These are phyloP conservation scores for Candida orba DNA, from an alignment of 805 yeast genomes.

Conservation along the genomic window DNA sequence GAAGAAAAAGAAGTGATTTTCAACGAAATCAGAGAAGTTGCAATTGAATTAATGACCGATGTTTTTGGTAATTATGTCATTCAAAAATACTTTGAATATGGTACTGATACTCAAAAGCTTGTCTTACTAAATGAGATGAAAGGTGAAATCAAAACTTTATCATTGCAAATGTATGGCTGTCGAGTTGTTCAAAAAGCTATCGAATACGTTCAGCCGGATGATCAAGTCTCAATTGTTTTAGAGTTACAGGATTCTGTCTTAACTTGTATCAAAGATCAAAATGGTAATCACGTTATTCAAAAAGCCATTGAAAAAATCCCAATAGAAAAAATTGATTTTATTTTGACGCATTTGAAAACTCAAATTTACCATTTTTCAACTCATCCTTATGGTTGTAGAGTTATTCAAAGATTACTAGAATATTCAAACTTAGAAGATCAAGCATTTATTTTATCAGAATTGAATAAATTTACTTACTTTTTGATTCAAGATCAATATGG, in stretches of 20 bases:
- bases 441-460: constrained; percentile 56
- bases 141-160: constrained; percentile 65
- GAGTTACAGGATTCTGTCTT: constrained; percentile 62
- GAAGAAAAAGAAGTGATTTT: constrained; percentile 77
- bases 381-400: constrained; percentile 97
- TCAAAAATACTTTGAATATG: constrained; percentile 87
- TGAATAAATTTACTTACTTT: constrained; percentile 63
- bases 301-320: constrained; percentile 87
- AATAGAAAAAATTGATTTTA: constrained; percentile 57
- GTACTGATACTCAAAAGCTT: constrained; percentile 60
- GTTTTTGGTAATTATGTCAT: constrained; percentile 97
- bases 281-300: constrained; percentile 97
- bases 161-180: constrained; percentile 96
- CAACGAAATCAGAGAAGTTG: constrained; percentile 69
- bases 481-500: constrained; percentile 96
- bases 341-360: constrained; percentile 60
- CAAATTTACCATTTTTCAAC: constrained; percentile 81
- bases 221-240: constrained; percentile 58
- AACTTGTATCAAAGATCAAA: constrained; percentile 84
- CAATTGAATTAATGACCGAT: constrained; percentile 82
- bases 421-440: constrained; percentile 63
- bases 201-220: constrained; percentile 57
- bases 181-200: constrained; percentile 93
- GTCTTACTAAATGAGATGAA: constrained; percentile 64
- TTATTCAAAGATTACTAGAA: constrained; percentile 86